phyloP scores from a whole-genome alignment of 257 asterid genomes.

The Solanum sitiens region DNA sequence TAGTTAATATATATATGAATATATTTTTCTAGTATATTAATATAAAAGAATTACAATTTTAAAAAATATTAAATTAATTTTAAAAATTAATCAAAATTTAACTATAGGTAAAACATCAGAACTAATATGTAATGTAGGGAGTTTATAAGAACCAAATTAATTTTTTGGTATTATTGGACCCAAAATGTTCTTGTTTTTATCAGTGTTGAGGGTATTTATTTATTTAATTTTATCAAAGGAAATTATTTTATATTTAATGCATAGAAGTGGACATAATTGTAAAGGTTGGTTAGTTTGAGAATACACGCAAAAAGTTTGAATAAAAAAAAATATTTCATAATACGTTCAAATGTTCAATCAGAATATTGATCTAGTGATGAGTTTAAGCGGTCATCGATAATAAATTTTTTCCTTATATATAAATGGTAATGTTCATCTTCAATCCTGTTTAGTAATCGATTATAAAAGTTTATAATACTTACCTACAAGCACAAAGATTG shows the following conservation, averaged over 20 bases:
- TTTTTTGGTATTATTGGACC: background rate
- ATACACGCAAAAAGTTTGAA: background rate
- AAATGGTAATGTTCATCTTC: background rate
- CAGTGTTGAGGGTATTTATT: background rate
- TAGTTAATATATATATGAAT: background rate
- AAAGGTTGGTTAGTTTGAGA: background rate
- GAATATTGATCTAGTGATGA: background rate
- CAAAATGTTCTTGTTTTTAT: background rate
- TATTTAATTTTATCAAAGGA: background rate
- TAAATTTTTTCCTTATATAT: background rate
- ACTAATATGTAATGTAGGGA: background rate
- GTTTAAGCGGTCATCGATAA: background rate
- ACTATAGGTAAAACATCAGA: background rate
- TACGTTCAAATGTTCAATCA: background rate
- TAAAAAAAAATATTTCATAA: background rate
- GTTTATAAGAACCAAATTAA: background rate
- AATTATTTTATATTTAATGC: background rate
- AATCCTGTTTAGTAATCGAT: background rate
- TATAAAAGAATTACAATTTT: background rate
- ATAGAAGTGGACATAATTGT: background rate
- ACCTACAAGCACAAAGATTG: background rate
- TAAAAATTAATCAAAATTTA: background rate
- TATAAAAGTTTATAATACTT: background rate
- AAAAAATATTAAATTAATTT: background rate
- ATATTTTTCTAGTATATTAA: background rate